Base-by-base conservation (phyloP, 441 rosid genomes). In the Pelargonium myrrhifolium region DNA sequence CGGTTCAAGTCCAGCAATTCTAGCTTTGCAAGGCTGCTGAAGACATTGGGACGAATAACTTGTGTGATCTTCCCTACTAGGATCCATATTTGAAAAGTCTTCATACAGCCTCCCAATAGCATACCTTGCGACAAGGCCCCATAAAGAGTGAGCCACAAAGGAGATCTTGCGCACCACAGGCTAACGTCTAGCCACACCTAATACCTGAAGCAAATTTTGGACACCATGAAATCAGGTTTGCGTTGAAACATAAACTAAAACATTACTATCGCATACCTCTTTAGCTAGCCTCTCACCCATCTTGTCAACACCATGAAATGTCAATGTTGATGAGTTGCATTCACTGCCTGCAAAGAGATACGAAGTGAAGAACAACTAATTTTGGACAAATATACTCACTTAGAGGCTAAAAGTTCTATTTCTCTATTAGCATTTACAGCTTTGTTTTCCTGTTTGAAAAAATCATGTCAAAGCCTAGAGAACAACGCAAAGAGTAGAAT, bases 101-200 rank as follows among this genome's bases (percentile, higher is more conserved):
- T 76, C 82, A 79, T 84, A 87, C 37, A 93, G 89, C 83, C 84
- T 88, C 53, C 96, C 97, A 61, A 93, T 71, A 59, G 97, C 96
- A 83, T 89, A 93, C 76, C 98, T 87, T 62, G 98, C 96, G 77
- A 93, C 79, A 75, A 93, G 92, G 31, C 98, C 98, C 22, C 98
- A 97, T 78, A 93, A 75, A 21, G 98, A 93, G 73, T 93, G 98
- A 70, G 95, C 97, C 70, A 93, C 88, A 71, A 93, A 90, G 40
- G 98, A 93, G 37, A 93, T 93, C 86, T 89, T 93, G 74, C 39
- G 79, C 58, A 86, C 77, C 45, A 78, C 85, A 74, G 76, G 87
- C 75, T 86, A 77, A 65, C 69, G 74, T 74, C 76, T 82, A 43
- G 88, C 79, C 73, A 93, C 94, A 72, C 77, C 76, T 81, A 80